phyloP scores from a whole-genome alignment of 164 flowering plant genomes.

The Tinospora cordifolia region DNA sequence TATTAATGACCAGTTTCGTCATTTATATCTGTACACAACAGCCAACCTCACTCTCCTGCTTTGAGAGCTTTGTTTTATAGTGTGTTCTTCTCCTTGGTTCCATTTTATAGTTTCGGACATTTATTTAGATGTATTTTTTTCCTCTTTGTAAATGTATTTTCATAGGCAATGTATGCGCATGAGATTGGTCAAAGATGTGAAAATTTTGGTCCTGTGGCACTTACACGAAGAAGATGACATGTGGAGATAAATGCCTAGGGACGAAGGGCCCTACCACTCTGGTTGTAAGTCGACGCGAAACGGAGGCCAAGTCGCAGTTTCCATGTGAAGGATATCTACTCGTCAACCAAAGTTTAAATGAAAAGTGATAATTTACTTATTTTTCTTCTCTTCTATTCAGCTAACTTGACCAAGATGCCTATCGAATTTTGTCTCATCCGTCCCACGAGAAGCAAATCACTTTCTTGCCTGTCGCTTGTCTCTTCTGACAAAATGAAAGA shows the following conservation, averaged over 20 bases:
- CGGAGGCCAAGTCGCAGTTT: background rate
- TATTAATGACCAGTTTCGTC: no score
- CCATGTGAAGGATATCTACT: constrained; percentile 15
- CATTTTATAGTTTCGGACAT: no score
- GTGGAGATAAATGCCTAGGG: background rate
- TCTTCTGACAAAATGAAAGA: background rate
- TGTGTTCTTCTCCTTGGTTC: no score
- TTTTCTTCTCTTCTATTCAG: background rate
- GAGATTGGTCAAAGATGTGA: background rate
- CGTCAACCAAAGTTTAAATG: background rate
- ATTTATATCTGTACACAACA: no score
- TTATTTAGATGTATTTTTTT: background rate
- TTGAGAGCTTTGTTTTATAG: no score
- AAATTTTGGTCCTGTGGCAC: background rate
- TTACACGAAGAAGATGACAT: background rate
- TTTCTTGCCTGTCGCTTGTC: background rate
- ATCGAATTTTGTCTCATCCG: background rate
- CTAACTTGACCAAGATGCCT: background rate
- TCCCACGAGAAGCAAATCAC: background rate
- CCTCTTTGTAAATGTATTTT: background rate
- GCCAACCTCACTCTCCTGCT: no score
- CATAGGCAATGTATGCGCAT: background rate
- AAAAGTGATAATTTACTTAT: background rate
- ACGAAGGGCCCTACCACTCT: background rate
- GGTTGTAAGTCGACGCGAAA: background rate